Evolutionary conservation across 371 early-diverging fungal species (phyloP).

Genomic region (Furculomyces boomerangus): DNA sequence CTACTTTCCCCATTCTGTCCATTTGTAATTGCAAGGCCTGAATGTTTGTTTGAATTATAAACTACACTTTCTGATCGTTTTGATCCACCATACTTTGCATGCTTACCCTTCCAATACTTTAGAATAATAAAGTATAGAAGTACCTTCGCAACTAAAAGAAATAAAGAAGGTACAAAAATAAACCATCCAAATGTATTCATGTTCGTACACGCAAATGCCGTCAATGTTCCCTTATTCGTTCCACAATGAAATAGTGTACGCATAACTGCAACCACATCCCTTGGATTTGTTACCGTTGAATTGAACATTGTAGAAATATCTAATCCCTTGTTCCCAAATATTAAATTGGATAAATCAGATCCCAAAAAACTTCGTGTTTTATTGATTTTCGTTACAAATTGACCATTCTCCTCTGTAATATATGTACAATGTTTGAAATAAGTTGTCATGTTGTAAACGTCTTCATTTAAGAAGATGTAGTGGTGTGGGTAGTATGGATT

Average conservation of each 20-base stretch:
- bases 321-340: neutral
- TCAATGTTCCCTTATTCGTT: conserved; percentile 7
- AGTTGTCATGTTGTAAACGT: neutral
- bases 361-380: neutral
- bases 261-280: conserved; percentile 7
- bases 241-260: conserved; percentile 13
- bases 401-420: neutral
- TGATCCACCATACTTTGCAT: neutral
- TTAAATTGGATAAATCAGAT: neutral
- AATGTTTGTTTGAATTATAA: no score
- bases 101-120: neutral
- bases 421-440: neutral
- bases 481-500: neutral
- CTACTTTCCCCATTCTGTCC: no score
- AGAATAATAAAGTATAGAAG: conserved; percentile 10
- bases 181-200: conserved; percentile 19
- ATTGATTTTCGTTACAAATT: neutral
- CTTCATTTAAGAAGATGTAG: neutral
- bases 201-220: conserved; percentile 19
- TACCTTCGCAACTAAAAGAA: conserved; percentile 10
- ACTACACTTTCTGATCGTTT: no score
- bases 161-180: conserved; percentile 15
- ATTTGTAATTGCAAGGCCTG: no score
- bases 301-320: neutral
- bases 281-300: neutral